Percentiles rank a stretch among this genome's conserved stretches.
Conservation (phyloP, 139 green algal genomes). For the Raphidocelis subcapitata region DNA sequence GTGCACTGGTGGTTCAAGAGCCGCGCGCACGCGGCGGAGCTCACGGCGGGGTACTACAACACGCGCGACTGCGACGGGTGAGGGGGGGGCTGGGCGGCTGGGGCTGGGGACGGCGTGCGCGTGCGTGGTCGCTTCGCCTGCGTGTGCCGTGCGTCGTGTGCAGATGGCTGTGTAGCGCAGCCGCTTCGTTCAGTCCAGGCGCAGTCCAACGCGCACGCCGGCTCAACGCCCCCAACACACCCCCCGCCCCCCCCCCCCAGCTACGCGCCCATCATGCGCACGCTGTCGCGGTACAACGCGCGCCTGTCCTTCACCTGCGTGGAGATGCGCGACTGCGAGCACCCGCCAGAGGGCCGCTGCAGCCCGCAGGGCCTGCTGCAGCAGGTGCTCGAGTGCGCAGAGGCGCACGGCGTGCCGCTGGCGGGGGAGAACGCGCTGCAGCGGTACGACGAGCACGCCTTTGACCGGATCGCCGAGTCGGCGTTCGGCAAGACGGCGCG, state of each 20-base stretch:
- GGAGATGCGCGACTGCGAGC: conserved; percentile 98
- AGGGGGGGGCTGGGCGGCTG: conserved; percentile 62
- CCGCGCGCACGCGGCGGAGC: conserved; percentile 91
- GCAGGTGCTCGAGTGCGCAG: conserved; percentile 67
- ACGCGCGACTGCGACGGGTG: conserved; percentile 81
- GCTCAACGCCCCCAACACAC: too few relatives aligned
- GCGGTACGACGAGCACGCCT: conserved; percentile 91
- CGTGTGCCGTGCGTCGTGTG: background rate
- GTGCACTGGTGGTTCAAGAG: conserved; percentile 99
- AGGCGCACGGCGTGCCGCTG: conserved; percentile 73
- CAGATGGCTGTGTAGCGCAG: background rate
- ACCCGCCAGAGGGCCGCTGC: conserved; percentile 87
- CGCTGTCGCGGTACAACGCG: conserved; percentile 39
- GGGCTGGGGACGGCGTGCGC: conserved; percentile 10
- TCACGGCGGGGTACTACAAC: conserved; percentile 99
- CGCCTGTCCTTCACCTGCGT: conserved; percentile 96
- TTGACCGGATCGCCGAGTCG: conserved; percentile 88
- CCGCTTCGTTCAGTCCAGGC: too few relatives aligned
- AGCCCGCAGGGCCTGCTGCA: conserved; percentile 85
- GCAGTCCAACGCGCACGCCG: too few relatives aligned
- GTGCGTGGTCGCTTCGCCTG: conserved; percentile 9
- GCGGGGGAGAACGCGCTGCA: conserved; percentile 96
- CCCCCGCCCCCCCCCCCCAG: background rate
- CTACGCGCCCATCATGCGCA: conserved; percentile 45
- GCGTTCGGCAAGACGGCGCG: conserved; percentile 83